These are phyloP conservation scores for Backusella liffmaniae DNA, from an alignment of 192 early-diverging fungal genomes.

Conservation along the genomic window DNA sequence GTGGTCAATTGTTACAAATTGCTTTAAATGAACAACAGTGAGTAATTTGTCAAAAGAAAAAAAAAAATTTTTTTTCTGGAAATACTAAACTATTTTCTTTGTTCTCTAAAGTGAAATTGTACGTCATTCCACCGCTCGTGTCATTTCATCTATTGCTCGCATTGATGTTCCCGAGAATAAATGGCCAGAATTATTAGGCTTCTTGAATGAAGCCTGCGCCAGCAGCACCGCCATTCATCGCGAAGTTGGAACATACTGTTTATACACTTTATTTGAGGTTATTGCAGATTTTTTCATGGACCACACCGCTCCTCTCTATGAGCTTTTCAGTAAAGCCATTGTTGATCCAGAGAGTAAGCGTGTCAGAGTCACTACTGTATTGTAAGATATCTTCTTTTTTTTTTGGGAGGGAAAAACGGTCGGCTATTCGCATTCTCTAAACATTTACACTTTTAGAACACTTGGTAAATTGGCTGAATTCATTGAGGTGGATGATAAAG, in stretches of 20 bases:
- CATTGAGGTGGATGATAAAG: slow-evolving; percentile 33
- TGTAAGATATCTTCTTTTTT: slow-evolving; percentile 35
- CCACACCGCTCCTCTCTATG: slow-evolving; percentile 66
- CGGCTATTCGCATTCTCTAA: not conserved
- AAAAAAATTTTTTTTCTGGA: not conserved
- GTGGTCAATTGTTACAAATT: slow-evolving; percentile 66
- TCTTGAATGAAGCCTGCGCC: slow-evolving; percentile 79
- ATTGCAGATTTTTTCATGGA: slow-evolving; percentile 68
- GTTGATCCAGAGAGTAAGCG: slow-evolving; percentile 80
- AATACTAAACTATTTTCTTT: not conserved
- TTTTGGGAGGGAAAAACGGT: not conserved
- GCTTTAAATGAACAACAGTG: slow-evolving; percentile 74
- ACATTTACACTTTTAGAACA: not conserved
- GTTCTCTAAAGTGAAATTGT: slow-evolving; percentile 52
- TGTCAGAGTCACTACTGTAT: slow-evolving; percentile 79
- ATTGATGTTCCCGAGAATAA: slow-evolving; percentile 73
- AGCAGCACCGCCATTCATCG: slow-evolving; percentile 73
- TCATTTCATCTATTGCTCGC: slow-evolving; percentile 86
- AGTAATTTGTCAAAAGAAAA: slow-evolving; percentile 13
- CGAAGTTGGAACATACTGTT: slow-evolving; percentile 83
- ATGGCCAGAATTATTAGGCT: slow-evolving; percentile 78
- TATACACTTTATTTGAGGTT: slow-evolving; percentile 87
- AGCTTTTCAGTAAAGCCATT: slow-evolving; percentile 71
- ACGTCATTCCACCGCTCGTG: slow-evolving; percentile 79
- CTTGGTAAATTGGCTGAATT: slow-evolving; percentile 22